Percentiles rank a stretch among this genome's conserved stretches.
Conservation (phyloP, 176 grass and related monocot species). For the Luzula sylvatica region DNA sequence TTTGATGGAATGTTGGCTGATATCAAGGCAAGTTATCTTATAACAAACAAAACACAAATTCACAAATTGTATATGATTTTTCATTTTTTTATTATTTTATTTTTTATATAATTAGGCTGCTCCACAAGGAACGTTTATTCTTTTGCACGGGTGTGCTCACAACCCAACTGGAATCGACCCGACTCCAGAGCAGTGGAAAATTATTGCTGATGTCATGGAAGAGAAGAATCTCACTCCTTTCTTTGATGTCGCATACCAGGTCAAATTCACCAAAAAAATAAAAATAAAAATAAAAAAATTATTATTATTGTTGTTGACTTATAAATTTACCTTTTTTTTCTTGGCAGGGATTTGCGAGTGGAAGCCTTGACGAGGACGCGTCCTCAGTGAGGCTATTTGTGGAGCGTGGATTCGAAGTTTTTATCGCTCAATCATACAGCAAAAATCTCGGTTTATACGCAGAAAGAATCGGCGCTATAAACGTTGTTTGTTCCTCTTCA, state of each 20-base stretch:
- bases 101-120: conserved; percentile 53
- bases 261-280: background rate
- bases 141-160: conserved; percentile 90
- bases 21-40: conserved; percentile 54
- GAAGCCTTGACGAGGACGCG: conserved; percentile 95
- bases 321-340: background rate
- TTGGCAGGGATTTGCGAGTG: conserved; percentile 83
- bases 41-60: background rate
- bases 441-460: conserved; percentile 94
- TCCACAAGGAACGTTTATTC: conserved; percentile 90
- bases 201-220: conserved; percentile 80
- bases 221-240: conserved; percentile 85
- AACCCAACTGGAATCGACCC: conserved; percentile 97
- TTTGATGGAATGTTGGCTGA: conserved; percentile 95
- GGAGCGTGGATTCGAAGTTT: conserved; percentile 72
- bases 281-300: background rate
- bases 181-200: conserved; percentile 77
- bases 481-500: conserved; percentile 71
- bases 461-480: conserved; percentile 92
- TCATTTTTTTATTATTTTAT: conserved; percentile 10
- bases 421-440: conserved; percentile 94
- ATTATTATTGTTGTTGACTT: background rate
- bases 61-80: background rate
- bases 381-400: conserved; percentile 86
- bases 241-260: conserved; percentile 99